phyloP scores from a whole-genome alignment of 208 protist species.

The Angomonas deanei region DNA sequence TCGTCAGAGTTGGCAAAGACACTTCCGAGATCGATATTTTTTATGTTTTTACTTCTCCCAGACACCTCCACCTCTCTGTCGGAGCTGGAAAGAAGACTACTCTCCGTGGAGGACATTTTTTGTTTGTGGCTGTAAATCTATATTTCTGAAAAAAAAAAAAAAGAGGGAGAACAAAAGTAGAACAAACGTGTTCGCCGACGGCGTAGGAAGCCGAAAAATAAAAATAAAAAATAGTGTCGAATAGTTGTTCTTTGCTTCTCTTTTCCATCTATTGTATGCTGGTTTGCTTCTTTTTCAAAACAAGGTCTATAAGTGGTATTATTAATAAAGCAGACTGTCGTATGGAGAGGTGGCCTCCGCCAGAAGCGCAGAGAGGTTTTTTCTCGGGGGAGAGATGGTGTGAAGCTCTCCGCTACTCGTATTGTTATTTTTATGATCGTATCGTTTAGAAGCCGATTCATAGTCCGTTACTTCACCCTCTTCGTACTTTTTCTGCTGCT shows the following conservation, averaged over 20 bases:
- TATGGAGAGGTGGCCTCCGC: slow-evolving; percentile 13
- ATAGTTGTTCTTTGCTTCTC: slow-evolving; percentile 2
- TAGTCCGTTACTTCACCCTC: not conserved
- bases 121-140: slow-evolving; percentile 1
- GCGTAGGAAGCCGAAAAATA: not conserved
- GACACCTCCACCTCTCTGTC: slow-evolving; percentile 55
- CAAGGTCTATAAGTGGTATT: too few species aligned
- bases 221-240: slow-evolving; percentile 2
- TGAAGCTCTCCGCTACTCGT: too few species aligned
- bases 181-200: too few species aligned
- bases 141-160: not conserved
- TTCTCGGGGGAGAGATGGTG: not conserved
- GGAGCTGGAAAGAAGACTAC: slow-evolving; percentile 12
- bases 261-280: too few species aligned
- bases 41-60: slow-evolving; percentile 63
- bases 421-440: too few species aligned
- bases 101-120: slow-evolving; percentile 8
- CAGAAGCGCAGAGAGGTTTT: slow-evolving; percentile 13
- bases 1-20: slow-evolving; percentile 60
- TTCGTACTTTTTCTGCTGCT: not conserved
- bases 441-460: not conserved
- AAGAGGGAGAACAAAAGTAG: not conserved
- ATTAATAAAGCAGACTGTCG: too few species aligned
- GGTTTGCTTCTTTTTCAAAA: too few species aligned
- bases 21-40: slow-evolving; percentile 59